These are phyloP conservation scores for Drosera spatulata DNA, from an alignment of 179 eudicot genomes.

Conservation along the genomic window DNA sequence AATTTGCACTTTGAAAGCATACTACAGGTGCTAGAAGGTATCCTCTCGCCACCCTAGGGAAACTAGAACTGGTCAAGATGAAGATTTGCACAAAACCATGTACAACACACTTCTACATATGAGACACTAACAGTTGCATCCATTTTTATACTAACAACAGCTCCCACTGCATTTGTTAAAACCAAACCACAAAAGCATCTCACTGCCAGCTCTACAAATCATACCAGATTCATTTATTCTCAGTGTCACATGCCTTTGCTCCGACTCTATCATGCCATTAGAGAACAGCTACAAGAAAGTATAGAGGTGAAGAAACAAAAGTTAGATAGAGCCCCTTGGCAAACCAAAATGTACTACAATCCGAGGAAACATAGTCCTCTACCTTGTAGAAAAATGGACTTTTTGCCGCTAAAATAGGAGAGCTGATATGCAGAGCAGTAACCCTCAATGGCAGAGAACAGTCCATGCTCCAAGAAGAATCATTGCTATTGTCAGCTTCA, in stretches of 20 bases:
- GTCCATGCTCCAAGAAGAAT: slow-evolving; percentile 75
- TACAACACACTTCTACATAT: too few relatives aligned
- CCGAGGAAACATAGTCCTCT: slow-evolving; percentile 2
- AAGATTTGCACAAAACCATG: too few relatives aligned
- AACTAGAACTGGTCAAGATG: too few relatives aligned
- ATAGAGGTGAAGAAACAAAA: slow-evolving; percentile 1
- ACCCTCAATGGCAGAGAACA: slow-evolving; percentile 58
- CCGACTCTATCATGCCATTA: slow-evolving; percentile 93
- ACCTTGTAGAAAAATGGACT: slow-evolving; percentile 97
- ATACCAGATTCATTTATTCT: slow-evolving; percentile 79
- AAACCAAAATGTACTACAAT: neutral
- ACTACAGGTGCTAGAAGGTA: too few relatives aligned
- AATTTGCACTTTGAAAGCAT: too few relatives aligned
- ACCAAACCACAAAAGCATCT: too few relatives aligned
- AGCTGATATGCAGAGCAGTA: slow-evolving; percentile 77
- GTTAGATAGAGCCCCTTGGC: neutral
- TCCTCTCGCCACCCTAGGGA: too few relatives aligned
- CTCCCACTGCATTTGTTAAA: too few relatives aligned
- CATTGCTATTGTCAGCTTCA: slow-evolving; percentile 66
- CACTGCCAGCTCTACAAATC: neutral
- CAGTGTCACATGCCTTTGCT: slow-evolving; percentile 81
- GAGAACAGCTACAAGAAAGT: slow-evolving; percentile 58
- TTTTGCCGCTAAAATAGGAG: slow-evolving; percentile 97
- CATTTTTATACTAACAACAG: too few relatives aligned
- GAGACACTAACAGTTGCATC: too few relatives aligned